Evolutionary conservation across 345 rosid species (phyloP).

Genomic region (Barbarea vulgaris): DNA sequence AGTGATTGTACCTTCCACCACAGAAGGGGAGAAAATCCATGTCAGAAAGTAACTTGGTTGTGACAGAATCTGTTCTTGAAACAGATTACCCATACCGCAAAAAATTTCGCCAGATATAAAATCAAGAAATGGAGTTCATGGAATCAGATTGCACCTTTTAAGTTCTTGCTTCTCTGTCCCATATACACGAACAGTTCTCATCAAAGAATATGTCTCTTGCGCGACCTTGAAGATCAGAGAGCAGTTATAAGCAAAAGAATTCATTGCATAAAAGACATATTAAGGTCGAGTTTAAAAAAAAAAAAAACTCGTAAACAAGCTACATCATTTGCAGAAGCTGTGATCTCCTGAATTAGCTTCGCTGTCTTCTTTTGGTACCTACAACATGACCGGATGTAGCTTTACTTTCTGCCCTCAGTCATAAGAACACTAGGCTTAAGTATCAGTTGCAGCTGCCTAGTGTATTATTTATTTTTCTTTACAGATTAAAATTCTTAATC

Average conservation of each 20-base stretch:
- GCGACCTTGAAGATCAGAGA: conserved; percentile 62
- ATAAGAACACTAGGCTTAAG: conserved; percentile 13
- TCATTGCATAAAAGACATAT: conserved; percentile 17
- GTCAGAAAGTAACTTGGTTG: conserved; percentile 28
- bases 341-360: conserved; percentile 77
- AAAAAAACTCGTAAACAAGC: conserved; percentile 25
- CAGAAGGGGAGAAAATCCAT: conserved; percentile 27
- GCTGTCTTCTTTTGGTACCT: conserved; percentile 99
- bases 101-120: background rate
- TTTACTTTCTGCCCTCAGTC: conserved; percentile 20
- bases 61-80: conserved; percentile 21
- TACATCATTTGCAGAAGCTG: conserved; percentile 96
- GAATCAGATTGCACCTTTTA: conserved; percentile 53
- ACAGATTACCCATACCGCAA: conserved; percentile 1
- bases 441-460: conserved; percentile 7
- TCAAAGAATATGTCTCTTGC: conserved; percentile 94
- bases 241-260: conserved; percentile 1
- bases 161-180: conserved; percentile 89
- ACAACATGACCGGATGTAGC: conserved; percentile 28
- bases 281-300: background rate
- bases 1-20: conserved; percentile 67
- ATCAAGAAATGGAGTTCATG: background rate
- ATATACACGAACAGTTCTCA: conserved; percentile 95
- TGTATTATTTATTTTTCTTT: background rate
- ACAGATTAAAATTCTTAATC: conserved; percentile 15